These are phyloP conservation scores for Pistacia atlantica DNA, from an alignment of 345 rosid genomes.

Conservation along the genomic window DNA sequence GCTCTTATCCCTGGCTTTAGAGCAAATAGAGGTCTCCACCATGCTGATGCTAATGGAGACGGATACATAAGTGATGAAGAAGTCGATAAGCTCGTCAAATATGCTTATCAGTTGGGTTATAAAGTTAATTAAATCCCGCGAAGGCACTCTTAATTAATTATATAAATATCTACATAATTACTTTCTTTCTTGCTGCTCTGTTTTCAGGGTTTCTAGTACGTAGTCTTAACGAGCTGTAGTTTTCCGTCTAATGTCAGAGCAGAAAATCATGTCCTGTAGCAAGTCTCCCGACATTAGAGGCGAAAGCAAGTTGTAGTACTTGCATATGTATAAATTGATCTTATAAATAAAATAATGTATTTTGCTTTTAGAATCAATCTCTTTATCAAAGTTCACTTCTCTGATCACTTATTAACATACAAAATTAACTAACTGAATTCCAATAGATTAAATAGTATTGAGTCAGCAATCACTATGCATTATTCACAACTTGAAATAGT, in stretches of 20 bases:
- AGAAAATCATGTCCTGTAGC: background rate
- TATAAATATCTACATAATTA: too few relatives aligned
- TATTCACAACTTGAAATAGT: too few relatives aligned
- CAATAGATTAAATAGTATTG: too few relatives aligned
- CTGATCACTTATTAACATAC: too few relatives aligned
- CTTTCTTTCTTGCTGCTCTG: too few relatives aligned
- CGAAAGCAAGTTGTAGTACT: too few relatives aligned
- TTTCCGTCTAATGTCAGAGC: background rate
- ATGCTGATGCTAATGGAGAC: constrained; percentile 15
- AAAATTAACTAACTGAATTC: too few relatives aligned
- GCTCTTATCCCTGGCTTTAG: background rate
- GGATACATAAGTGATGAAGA: background rate
- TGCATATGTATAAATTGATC: background rate
- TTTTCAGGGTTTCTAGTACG: too few relatives aligned
- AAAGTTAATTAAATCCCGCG: too few relatives aligned
- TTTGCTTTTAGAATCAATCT: background rate
- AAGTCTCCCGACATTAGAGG: constrained; percentile 4
- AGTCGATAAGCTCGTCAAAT: background rate
- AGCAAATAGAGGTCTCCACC: constrained; percentile 1
- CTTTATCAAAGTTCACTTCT: background rate
- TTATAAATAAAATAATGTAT: background rate
- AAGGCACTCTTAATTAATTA: too few relatives aligned
- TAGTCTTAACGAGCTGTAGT: background rate
- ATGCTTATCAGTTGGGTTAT: too few relatives aligned
- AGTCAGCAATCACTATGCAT: too few relatives aligned